Base-by-base conservation (phyloP, 805 yeast species). In the Zygoascus flipseniorum region DNA sequence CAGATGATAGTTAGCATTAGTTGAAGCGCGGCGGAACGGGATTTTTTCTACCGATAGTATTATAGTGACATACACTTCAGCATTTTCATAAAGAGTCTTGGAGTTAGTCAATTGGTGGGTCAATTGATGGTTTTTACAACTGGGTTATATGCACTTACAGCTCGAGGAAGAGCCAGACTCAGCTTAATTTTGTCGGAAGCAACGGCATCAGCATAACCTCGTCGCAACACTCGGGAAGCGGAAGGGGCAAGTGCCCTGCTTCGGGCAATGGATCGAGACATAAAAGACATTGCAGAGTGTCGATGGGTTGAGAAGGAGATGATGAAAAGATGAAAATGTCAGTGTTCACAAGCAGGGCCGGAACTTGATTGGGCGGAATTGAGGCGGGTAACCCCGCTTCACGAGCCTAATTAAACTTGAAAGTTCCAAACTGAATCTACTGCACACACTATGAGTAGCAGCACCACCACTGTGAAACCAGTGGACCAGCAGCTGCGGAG, bases 131-230 rank as follows among this genome's bases (percentile, higher is more conserved):
- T 4, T 45, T 13, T 11, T 35, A 5, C 32, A 14, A 23, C 5
- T 6, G 31, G 13, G n/a, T n/a, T n/a, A n/a, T 47, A 28, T 47
- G 11, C 14, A 61, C 71, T 39, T 56, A 69, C 80, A 73, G 85
- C 82, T 71, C 87, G 89, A 61, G 99, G 99, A 65, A 90, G 80
- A 55, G 97, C 92, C 66, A 93, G 81, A 54, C 95, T 86, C 67
- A 93, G 79, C 72, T 83, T 89, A 72, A 93, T 79, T 62, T 83
- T 82, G 68, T 85, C 93, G 58, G 79, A 61, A 50, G 81, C 72
- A 43, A 76, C 78, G 60, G 86, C 95, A 63, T 92, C 95, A 65
- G 99, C 99, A 72, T 90, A 92, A 57, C 85, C 77, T 82, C 97
- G 66, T 49, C 60, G 65, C 65, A 57, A 76, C 74, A 61, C 56